Percentiles rank a stretch among this genome's conserved stretches.
These are phyloP conservation scores for Termitomyces sp. DNA, from an alignment of 768 basidiomycete genomes.

Conservation along the genomic window DNA sequence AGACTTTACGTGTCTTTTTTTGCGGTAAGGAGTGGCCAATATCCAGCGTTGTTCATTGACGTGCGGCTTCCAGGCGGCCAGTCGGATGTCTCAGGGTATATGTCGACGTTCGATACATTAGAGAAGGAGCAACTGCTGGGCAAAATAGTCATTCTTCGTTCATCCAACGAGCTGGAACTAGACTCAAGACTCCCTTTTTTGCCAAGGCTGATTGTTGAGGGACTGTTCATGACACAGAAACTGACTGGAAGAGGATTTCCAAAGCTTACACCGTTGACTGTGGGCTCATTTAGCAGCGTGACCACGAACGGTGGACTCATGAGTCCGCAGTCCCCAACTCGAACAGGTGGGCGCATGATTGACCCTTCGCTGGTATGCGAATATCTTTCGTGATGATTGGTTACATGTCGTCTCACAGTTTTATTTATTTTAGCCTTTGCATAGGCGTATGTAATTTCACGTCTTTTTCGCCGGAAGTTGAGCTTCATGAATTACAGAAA, in stretches of 20 bases:
- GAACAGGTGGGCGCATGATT: constrained; percentile 38
- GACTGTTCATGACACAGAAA: constrained; percentile 39
- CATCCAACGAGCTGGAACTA: constrained; percentile 34
- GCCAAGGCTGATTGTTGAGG: constrained; percentile 49
- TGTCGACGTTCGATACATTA: constrained; percentile 49
- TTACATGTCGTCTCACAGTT: constrained; percentile 1
- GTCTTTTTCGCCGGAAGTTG: constrained; percentile 1
- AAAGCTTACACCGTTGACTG: constrained; percentile 42
- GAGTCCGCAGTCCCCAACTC: constrained; percentile 59
- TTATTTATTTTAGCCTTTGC: constrained; percentile 49
- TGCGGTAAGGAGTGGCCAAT: constrained; percentile 42
- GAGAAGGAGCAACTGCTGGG: constrained; percentile 57
- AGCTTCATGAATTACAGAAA: constrained; percentile 40
- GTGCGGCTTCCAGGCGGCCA: constrained; percentile 41
- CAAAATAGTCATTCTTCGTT: constrained; percentile 60
- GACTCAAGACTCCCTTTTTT: constrained; percentile 45
- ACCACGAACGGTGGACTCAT: constrained; percentile 57
- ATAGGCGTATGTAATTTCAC: constrained; percentile 55
- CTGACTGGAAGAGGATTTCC: constrained; percentile 25
- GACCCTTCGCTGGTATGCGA: constrained; percentile 59
- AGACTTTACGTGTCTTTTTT: constrained; percentile 70
- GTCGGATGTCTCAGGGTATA: constrained; percentile 40
- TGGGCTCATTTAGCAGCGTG: constrained; percentile 37
- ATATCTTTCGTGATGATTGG: constrained; percentile 3
- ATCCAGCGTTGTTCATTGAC: background rate